phyloP scores from a whole-genome alignment of 1,284 basidiomycete genomes.

The Irpex sp. region DNA sequence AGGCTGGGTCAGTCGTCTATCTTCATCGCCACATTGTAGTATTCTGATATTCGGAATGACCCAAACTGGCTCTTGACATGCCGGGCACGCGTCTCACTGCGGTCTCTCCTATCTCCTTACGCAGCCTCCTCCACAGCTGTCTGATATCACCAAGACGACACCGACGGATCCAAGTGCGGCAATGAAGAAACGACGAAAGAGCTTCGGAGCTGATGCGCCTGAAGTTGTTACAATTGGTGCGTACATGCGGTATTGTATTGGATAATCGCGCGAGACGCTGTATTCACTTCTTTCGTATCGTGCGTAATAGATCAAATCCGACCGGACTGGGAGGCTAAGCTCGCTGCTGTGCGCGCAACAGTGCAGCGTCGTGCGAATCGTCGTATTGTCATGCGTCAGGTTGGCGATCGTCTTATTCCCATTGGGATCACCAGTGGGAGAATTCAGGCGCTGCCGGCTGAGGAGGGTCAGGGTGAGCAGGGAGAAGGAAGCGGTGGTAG shows the following conservation, averaged over 20 bases:
- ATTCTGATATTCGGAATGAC: background rate
- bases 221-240: slow-evolving; percentile 89
- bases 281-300: slow-evolving; percentile 4
- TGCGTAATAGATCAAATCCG: slow-evolving; percentile 73
- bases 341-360: slow-evolving; percentile 83
- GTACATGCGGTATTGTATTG: slow-evolving; percentile 18
- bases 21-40: slow-evolving; percentile 1
- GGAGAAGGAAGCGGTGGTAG: slow-evolving; percentile 29
- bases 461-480: slow-evolving; percentile 36
- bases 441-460: slow-evolving; percentile 61
- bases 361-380: slow-evolving; percentile 89
- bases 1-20: slow-evolving; percentile 45
- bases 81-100: background rate
- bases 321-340: slow-evolving; percentile 92
- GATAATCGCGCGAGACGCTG: background rate
- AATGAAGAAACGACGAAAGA: slow-evolving; percentile 75
- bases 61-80: background rate
- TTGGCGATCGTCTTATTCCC: slow-evolving; percentile 94
- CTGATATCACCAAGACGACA: slow-evolving; percentile 35
- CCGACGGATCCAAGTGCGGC: slow-evolving; percentile 28
- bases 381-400: slow-evolving; percentile 97
- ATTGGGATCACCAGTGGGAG: slow-evolving; percentile 88
- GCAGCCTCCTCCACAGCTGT: slow-evolving; percentile 37
- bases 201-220: slow-evolving; percentile 66
- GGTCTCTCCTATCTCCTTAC: background rate